Conservation (phyloP, 1,139 yeast species). For the Sugiyamaella paludigena region DNA sequence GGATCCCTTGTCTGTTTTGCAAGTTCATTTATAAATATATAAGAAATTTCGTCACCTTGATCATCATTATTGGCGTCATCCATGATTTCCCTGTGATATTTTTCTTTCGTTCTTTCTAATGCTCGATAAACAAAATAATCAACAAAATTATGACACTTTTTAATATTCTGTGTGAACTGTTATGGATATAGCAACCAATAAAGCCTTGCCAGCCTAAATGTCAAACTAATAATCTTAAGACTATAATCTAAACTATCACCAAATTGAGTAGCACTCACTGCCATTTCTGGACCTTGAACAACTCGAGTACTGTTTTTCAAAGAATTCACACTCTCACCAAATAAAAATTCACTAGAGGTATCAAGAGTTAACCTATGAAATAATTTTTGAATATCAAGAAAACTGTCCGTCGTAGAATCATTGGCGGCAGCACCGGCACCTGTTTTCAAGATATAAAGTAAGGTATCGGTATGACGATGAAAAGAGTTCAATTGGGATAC, state of each 20-base stretch:
- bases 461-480: constrained; percentile 20
- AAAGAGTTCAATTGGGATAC: constrained; percentile 48
- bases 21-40: constrained; percentile 51
- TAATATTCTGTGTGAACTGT: constrained; percentile 36
- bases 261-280: constrained; percentile 32
- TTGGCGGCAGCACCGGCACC: too few species aligned
- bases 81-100: constrained; percentile 15
- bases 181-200: constrained; percentile 13
- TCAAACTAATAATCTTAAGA: constrained; percentile 28
- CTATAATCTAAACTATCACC: constrained; percentile 35
- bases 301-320: constrained; percentile 31
- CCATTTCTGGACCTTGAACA: constrained; percentile 21
- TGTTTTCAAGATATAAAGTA: constrained; percentile 16
- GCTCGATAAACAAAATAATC: constrained; percentile 36
- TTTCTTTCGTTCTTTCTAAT: constrained; percentile 18
- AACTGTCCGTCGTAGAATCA: too few species aligned
- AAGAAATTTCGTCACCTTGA: constrained; percentile 12
- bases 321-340: constrained; percentile 54
- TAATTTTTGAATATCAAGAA: constrained; percentile 48
- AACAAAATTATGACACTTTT: constrained; percentile 35
- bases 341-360: constrained; percentile 57
- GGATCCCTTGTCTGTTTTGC: constrained; percentile 52
- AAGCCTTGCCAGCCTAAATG: constrained; percentile 11
- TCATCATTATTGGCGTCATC: constrained; percentile 14
- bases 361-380: constrained; percentile 55